Conservation (phyloP, 2,329 filamentous ascomycete species). For the Polychaeton citri region DNA sequence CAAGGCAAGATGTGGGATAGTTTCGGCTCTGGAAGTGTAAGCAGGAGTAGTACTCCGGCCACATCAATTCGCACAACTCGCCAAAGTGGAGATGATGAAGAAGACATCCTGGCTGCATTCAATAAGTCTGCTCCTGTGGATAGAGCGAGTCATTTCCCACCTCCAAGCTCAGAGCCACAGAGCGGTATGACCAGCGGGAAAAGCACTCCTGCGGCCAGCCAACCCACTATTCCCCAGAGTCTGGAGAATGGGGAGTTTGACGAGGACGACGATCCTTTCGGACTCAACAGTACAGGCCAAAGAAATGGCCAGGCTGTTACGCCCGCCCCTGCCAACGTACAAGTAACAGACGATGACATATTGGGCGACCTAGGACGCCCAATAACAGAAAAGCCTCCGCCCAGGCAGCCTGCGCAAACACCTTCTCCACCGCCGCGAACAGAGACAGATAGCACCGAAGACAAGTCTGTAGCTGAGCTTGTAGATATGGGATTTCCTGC, state of each 20-base stretch:
- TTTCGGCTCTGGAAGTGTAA: conserved; percentile 57
- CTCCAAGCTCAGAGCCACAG: conserved; percentile 14
- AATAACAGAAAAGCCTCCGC: conserved; percentile 33
- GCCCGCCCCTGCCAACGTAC: conserved; percentile 6
- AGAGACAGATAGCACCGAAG: conserved; percentile 40
- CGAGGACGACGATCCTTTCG: conserved; percentile 79
- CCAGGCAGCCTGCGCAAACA: conserved; percentile 4
- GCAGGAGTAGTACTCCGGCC: conserved; percentile 33
- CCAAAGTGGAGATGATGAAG: conserved; percentile 28
- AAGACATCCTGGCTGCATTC: conserved; percentile 50
- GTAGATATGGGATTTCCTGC: conserved; percentile 89
- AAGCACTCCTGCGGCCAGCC: conserved; percentile 23
- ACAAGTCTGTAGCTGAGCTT: conserved; percentile 72
- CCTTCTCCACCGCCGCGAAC: background rate
- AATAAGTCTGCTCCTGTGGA: conserved; percentile 46
- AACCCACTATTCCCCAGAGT: conserved; percentile 1
- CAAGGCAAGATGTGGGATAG: conserved; percentile 57
- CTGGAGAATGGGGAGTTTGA: conserved; percentile 16
- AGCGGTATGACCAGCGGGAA: conserved; percentile 24
- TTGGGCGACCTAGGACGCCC: conserved; percentile 48
- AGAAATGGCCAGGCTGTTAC: conserved; percentile 11
- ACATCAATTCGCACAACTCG: conserved; percentile 7
- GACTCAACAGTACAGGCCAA: conserved; percentile 37
- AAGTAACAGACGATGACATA: conserved; percentile 47
- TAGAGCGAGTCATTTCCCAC: conserved; percentile 45